phyloP scores from a whole-genome alignment of 192 early-diverging fungal species.

The Diversispora eburnea region DNA sequence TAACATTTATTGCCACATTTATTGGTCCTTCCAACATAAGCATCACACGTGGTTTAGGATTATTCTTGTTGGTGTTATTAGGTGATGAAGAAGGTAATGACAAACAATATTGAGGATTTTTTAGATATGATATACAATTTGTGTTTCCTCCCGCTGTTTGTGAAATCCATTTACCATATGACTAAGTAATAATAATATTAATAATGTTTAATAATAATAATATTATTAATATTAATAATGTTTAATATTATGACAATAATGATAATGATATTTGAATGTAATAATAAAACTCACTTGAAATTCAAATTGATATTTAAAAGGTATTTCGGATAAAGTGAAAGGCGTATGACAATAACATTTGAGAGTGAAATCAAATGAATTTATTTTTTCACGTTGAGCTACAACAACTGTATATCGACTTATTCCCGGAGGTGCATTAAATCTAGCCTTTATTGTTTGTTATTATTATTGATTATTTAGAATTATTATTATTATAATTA shows the following conservation, averaged over 20 bases:
- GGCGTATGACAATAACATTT: slow-evolving; percentile 63
- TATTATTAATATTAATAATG: neutral
- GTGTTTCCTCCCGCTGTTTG: slow-evolving; percentile 76
- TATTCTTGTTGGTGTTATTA: neutral
- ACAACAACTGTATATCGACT: slow-evolving; percentile 72
- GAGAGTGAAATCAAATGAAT: slow-evolving; percentile 73
- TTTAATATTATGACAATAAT: neutral
- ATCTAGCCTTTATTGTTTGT: slow-evolving; percentile 45
- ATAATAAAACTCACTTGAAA: slow-evolving; percentile 42
- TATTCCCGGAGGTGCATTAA: slow-evolving; percentile 56
- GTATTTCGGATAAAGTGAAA: slow-evolving; percentile 61
- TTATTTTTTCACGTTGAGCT: slow-evolving; percentile 70
- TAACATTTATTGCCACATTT: slow-evolving; percentile 62
- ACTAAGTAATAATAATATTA: slow-evolving; percentile 32
- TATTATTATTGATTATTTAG: slow-evolving; percentile 16
- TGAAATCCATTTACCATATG: slow-evolving; percentile 66
- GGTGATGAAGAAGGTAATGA: slow-evolving; percentile 43
- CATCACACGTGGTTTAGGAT: slow-evolving; percentile 25
- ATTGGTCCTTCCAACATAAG: slow-evolving; percentile 69
- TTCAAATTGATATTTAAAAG: slow-evolving; percentile 53
- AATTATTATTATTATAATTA: neutral
- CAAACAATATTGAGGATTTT: slow-evolving; percentile 79
- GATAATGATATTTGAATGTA: neutral
- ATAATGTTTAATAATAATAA: neutral
- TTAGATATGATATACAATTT: slow-evolving; percentile 61